These are phyloP conservation scores for Chalara sp. DNA, from an alignment of 2,329 filamentous ascomycete species.

Conservation along the genomic window DNA sequence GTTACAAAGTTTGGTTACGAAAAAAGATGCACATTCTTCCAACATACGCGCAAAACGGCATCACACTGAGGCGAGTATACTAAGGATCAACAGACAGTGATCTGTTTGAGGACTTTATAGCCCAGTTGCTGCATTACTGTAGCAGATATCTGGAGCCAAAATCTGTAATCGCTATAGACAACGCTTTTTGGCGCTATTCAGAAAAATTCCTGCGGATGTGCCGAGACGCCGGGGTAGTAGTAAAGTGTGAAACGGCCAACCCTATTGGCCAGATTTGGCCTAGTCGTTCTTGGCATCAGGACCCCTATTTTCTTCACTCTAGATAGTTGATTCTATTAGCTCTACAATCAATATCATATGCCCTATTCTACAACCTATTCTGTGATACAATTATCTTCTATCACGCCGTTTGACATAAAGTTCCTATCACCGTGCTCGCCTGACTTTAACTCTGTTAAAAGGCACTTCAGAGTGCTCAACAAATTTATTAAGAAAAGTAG, in stretches of 20 bases:
- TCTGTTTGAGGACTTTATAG: conserved; percentile 27
- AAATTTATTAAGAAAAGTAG: conserved; percentile 25
- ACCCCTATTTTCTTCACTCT: no score
- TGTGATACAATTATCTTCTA: no score
- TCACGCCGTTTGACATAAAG: no score
- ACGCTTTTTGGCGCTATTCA: conserved; percentile 24
- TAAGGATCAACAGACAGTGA: conserved; percentile 24
- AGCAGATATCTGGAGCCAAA: conserved; percentile 23
- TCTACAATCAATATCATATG: no score
- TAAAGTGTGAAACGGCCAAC: no score
- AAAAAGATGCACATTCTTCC: conserved; percentile 3
- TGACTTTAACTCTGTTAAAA: conserved; percentile 7
- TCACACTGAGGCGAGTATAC: conserved; percentile 25
- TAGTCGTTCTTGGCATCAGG: no score
- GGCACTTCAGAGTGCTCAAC: conserved; percentile 32
- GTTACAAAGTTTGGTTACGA: conserved; percentile 16
- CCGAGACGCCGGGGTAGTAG: conserved; percentile 24
- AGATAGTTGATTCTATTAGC: no score
- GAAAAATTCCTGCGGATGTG: conserved; percentile 26
- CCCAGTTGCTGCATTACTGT: conserved; percentile 16
- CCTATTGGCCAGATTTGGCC: no score
- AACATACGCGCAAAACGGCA: not conserved
- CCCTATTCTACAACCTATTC: no score
- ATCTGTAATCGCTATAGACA: conserved; percentile 29
- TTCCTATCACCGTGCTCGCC: conserved; percentile 31